Percentiles rank a stretch among this genome's conserved stretches.
These are phyloP conservation scores for Letharia columbiana DNA, from an alignment of 495 filamentous ascomycete genomes.

Conservation along the genomic window DNA sequence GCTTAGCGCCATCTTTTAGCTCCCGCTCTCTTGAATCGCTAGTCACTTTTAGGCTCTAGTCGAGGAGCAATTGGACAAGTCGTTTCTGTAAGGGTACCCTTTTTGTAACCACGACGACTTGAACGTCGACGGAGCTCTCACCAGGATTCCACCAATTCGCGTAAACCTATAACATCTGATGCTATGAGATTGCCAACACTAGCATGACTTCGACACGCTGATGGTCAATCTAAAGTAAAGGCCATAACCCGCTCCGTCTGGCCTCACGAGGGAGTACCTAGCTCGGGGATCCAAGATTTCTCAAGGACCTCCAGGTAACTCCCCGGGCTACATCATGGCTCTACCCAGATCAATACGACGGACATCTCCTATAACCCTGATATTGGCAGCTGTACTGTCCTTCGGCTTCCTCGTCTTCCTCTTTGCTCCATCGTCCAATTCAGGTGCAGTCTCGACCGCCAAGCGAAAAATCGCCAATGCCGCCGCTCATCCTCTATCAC, in stretches of 20 bases:
- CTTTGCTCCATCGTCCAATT: constrained; percentile 42
- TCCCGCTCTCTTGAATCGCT: background rate
- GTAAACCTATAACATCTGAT: background rate
- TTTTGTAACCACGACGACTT: background rate
- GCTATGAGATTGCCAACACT: background rate
- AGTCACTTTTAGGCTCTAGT: background rate
- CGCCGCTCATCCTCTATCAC: constrained; percentile 66
- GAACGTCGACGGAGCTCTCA: background rate
- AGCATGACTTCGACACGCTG: constrained; percentile 3
- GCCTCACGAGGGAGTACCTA: background rate
- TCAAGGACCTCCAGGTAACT: constrained; percentile 6
- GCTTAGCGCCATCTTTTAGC: background rate
- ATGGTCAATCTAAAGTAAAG: constrained; percentile 5
- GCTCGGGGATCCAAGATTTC: constrained; percentile 5
- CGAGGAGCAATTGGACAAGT: background rate
- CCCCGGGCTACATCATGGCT: constrained; percentile 34
- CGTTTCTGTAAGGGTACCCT: background rate
- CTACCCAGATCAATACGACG: constrained; percentile 53
- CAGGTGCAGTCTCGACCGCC: constrained; percentile 36
- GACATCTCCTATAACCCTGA: constrained; percentile 56
- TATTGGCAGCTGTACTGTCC: constrained; percentile 51
- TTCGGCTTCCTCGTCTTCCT: constrained; percentile 61
- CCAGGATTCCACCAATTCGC: background rate
- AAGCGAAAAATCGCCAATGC: constrained; percentile 48
- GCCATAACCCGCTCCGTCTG: constrained; percentile 3